Evolutionary conservation across 2,329 filamentous ascomycete species (phyloP).

Genomic region (Colletotrichum plurivorum): DNA sequence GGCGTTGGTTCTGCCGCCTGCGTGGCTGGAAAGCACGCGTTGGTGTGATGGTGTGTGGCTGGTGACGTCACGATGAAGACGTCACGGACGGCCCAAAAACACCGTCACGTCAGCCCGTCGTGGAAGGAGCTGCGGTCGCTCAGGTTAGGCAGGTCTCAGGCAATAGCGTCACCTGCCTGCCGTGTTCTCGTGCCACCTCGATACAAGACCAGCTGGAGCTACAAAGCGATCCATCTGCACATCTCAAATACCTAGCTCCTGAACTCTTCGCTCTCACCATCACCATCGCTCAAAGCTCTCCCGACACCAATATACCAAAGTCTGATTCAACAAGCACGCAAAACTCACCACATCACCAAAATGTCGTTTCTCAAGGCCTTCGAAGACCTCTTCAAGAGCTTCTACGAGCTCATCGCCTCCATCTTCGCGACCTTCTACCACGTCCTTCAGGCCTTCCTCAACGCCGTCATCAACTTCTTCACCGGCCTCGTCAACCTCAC

Average conservation of each 20-base stretch:
- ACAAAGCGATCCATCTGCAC: not conserved
- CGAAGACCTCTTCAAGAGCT: slow-evolving; percentile 55
- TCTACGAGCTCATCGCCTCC: slow-evolving; percentile 58
- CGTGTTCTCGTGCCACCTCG: slow-evolving; percentile 20
- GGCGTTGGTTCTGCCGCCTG: not conserved
- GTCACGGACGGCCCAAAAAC: slow-evolving; percentile 23
- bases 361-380: slow-evolving; percentile 55
- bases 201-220: slow-evolving; percentile 15
- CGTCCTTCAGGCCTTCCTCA: slow-evolving; percentile 51
- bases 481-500: slow-evolving; percentile 53
- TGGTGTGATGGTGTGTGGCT: slow-evolving; percentile 34
- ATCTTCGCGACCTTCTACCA: slow-evolving; percentile 52
- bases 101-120: not conserved
- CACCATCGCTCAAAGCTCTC: not conserved
- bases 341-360: slow-evolving; percentile 26
- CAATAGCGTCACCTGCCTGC: slow-evolving; percentile 31
- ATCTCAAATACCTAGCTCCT: not conserved
- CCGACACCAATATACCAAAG: not conserved
- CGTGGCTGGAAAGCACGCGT: slow-evolving; percentile 31
- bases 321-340: not conserved
- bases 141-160: slow-evolving; percentile 24
- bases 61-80: slow-evolving; percentile 41
- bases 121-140: not conserved
- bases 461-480: slow-evolving; percentile 53
- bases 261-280: not conserved